Evolutionary conservation across 2,329 filamentous ascomycete species (phyloP), one percentile per base, ranked within the genome.

Genomic region (Stagonosporopsis rhizophila): DNA sequence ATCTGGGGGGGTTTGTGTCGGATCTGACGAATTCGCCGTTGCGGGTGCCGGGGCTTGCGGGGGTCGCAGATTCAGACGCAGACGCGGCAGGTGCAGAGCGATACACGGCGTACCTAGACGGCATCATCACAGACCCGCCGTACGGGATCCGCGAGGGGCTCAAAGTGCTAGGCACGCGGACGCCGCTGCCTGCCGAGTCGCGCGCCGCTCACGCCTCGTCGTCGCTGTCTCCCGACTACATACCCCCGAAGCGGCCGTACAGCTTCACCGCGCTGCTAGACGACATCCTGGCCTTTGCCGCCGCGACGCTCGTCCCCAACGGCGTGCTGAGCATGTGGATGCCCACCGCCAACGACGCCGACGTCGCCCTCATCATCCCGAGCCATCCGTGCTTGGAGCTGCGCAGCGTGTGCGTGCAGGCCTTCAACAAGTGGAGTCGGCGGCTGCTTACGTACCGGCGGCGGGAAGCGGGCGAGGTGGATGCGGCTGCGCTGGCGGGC

Each of bases 271-370:
- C 91, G 6, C 92, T 99, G 86, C 83, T 97, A 19, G 88, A 92
- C 68, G 92, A 98, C 73, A 92, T 99, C 48, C 83, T 98, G 6
- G 83, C 87, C 19, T 98, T 99, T 70, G 88, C 92, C 5, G 84
- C 87, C 0, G 81, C 85, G 12, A 91, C 88, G 1, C 81, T 99
- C 0, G 90, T 96, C 7, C 87, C 91, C 48, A 78, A 86, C 60
- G 95, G 92, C 0, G 83, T 95, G 25, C 75, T 99, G 9, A 91
- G 90, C 7, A 96, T 99, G 81, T 99, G 95, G 95, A 96, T 98
- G 91, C 95, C 95, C 0, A 96, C 92, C 0, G 89, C 92, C 25
- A 77, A 77, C 50, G 75, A 76, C 39, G 74, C 77, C 41, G 75
- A 91, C 44, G 85, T 89, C 55, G 90, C 94, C 70, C 86, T 96